phyloP scores from a whole-genome alignment of 2,329 filamentous ascomycete genomes.

The Helotiales sp. region DNA sequence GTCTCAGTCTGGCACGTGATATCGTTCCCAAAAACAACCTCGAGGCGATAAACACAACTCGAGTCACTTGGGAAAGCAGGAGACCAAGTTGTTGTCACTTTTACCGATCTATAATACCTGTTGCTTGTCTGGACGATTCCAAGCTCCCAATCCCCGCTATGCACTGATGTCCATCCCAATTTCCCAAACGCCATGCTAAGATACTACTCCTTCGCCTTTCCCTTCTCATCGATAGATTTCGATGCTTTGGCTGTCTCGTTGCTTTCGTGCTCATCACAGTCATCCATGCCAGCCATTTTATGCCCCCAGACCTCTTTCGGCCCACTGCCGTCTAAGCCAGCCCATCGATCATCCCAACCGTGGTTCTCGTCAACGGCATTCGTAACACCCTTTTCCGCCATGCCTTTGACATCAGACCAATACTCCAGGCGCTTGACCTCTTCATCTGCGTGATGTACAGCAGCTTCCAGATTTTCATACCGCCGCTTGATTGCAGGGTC shows the following conservation, averaged over 20 bases:
- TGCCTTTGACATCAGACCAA: conserved; percentile 80
- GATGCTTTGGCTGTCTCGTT: conserved; percentile 12
- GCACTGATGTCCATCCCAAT: conserved; percentile 1
- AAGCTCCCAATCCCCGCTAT: conserved; percentile 1
- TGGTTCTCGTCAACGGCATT: conserved; percentile 31
- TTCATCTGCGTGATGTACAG: conserved; percentile 73
- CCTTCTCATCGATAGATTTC: conserved; percentile 8
- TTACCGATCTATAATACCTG: background rate
- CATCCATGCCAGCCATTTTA: conserved; percentile 20
- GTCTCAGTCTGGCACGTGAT: background rate
- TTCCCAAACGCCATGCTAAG: conserved; percentile 18
- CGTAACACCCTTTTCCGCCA: conserved; percentile 51
- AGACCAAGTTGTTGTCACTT: background rate
- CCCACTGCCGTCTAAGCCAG: conserved; percentile 32
- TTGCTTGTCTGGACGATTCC: background rate
- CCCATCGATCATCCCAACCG: conserved; percentile 33
- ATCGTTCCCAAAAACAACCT: background rate
- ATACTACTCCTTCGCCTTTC: conserved; percentile 24
- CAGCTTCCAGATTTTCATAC: conserved; percentile 69
- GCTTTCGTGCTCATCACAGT: conserved; percentile 22
- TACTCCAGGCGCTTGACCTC: conserved; percentile 82
- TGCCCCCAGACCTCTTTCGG: conserved; percentile 31
- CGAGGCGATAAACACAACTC: no score
- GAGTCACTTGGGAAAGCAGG: no score
- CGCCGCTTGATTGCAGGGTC: conserved; percentile 39